These are phyloP conservation scores for Verticillium zaregamsianum DNA, from an alignment of 2,329 filamentous ascomycete genomes.

Conservation along the genomic window DNA sequence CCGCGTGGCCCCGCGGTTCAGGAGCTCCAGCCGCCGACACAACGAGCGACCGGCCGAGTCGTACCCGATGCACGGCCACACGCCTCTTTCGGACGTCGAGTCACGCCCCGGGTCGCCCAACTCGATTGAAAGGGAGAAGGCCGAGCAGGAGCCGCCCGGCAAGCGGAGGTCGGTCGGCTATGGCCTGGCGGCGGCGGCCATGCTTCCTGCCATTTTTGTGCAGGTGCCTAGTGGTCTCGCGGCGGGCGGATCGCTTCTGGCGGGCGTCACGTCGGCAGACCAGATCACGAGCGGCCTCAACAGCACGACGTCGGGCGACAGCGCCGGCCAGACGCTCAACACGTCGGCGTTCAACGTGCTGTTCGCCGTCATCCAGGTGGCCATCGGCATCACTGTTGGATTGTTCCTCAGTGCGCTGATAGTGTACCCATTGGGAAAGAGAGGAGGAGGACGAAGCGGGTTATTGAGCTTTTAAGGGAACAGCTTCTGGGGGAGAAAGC, in stretches of 20 bases:
- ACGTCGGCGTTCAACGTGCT: slow-evolving; percentile 49
- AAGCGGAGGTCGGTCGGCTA: slow-evolving; percentile 52
- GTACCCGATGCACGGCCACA: slow-evolving; percentile 10
- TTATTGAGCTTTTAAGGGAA: slow-evolving; percentile 47
- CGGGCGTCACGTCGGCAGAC: slow-evolving; percentile 53
- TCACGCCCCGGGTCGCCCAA: slow-evolving; percentile 9
- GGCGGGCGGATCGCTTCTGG: slow-evolving; percentile 53
- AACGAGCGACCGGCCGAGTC: slow-evolving; percentile 18
- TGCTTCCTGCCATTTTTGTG: slow-evolving; percentile 82
- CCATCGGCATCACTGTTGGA: slow-evolving; percentile 59
- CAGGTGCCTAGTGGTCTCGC: slow-evolving; percentile 62
- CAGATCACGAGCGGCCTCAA: slow-evolving; percentile 40
- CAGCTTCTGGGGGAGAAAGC: background rate
- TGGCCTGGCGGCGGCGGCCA: slow-evolving; percentile 76
- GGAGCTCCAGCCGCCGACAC: slow-evolving; percentile 19
- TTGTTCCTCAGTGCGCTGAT: slow-evolving; percentile 52
- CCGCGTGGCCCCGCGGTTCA: slow-evolving; percentile 34
- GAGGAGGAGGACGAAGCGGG: slow-evolving; percentile 53
- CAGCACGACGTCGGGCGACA: slow-evolving; percentile 20
- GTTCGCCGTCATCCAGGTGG: slow-evolving; percentile 56
- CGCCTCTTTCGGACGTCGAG: slow-evolving; percentile 2
- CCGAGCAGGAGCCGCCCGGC: slow-evolving; percentile 20
- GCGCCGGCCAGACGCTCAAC: slow-evolving; percentile 25
- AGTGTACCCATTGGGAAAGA: slow-evolving; percentile 54
- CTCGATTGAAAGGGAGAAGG: slow-evolving; percentile 6